Base-by-base conservation (phyloP, 306 rosid species). In the Carpinus fangiana region DNA sequence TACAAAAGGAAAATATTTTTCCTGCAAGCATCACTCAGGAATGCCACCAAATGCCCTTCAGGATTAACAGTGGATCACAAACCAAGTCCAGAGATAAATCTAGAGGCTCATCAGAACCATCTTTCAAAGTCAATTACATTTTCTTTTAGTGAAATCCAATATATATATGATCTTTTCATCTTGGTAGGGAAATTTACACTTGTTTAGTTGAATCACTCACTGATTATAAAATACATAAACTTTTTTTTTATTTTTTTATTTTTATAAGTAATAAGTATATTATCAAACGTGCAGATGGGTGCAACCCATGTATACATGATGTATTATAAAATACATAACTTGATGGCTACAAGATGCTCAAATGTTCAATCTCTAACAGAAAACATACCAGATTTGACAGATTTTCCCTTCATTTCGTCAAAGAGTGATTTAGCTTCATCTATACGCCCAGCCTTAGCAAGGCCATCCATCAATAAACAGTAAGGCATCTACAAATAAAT, bases 401-500 rank as follows among this genome's bases (percentile, higher is more conserved):
- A 43, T 67, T 90, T 92, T 68, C 76, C 78, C 84, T 74, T 89
- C 91, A 92, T 86, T 82, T 88, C 89, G 41, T 84, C 86, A 84
- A 94, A 94, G 78, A 89, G 75, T 83, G 82, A 68, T 79, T 90
- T 90, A 66, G 97, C 98, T 78, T 92, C 98, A 18, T 85, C 71
- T 53, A 90, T 64, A 50, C 69, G 84, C 76, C 97, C 90, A 52
- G 90, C 89, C 90, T 89, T 93, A 75, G 93, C 91, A 74, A 91
- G 89, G 76, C 92, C 97, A 86, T 90, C 92, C 90, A 94, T 92
- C 83, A 90, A 75, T 75, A 89, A 70, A 85, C 97, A 90, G 83
- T 89, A 94, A 8, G 98, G 93, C 92, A 94, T 94, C 98, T 94
- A 75, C 81, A 82, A 70, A 62, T 20, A 28, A 21, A 81, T 46